phyloP scores from a whole-genome alignment of 1,284 basidiomycete genomes.

The Blastosporella zonata region DNA sequence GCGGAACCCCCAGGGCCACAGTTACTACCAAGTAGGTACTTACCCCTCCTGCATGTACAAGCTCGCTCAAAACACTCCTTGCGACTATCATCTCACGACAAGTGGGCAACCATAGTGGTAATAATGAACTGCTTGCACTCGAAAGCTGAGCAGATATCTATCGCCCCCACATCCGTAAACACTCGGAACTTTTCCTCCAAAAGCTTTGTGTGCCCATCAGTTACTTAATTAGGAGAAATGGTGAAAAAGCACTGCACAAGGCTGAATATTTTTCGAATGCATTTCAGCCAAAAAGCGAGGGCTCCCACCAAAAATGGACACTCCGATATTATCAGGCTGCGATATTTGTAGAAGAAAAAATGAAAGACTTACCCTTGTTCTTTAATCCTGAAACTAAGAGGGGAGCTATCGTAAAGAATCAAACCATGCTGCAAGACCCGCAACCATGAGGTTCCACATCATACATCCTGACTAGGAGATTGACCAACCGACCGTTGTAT shows the following conservation, averaged over 20 bases:
- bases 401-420: constrained; percentile 65
- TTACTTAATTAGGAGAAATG: neutral
- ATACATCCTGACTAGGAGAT: constrained; percentile 63
- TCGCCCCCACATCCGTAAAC: constrained; percentile 77
- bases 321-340: constrained; percentile 31
- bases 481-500: constrained; percentile 50
- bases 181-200: constrained; percentile 64
- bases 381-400: constrained; percentile 56
- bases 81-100: neutral
- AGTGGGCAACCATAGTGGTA: neutral
- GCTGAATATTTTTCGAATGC: constrained; percentile 49
- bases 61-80: constrained; percentile 3
- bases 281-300: constrained; percentile 64
- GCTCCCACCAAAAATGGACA: constrained; percentile 58
- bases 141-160: constrained; percentile 75
- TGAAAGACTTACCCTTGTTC: constrained; percentile 46
- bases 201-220: constrained; percentile 61
- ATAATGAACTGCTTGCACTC: constrained; percentile 23
- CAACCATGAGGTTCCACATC: constrained; percentile 69
- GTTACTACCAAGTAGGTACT: neutral
- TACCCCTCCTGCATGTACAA: constrained; percentile 12
- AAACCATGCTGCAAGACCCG: constrained; percentile 47
- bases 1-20: too few relatives aligned
- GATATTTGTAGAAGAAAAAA: neutral
- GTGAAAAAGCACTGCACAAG: constrained; percentile 32